Evolutionary conservation across 768 basidiomycete genomes (phyloP).

Genomic region (Lentinula aciculospora): DNA sequence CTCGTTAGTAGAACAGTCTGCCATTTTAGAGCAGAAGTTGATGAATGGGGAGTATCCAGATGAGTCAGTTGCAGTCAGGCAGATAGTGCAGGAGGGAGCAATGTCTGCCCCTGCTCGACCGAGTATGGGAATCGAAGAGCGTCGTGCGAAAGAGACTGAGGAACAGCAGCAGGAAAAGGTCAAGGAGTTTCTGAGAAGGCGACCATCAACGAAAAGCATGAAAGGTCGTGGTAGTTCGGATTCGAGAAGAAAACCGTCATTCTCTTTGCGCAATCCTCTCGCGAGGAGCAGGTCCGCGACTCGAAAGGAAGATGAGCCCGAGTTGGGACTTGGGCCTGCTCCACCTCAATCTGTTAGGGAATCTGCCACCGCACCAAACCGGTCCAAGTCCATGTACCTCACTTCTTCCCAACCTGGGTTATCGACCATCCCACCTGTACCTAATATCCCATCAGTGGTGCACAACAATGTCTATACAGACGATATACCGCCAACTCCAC

Average conservation of each 20-base stretch:
- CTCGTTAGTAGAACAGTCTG: constrained; percentile 50
- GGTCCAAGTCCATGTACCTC: constrained; percentile 5
- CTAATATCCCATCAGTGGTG: neutral
- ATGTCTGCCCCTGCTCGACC: neutral
- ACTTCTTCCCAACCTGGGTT: constrained; percentile 2
- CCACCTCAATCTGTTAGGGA: neutral
- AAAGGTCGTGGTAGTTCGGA: constrained; percentile 1
- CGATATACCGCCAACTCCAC: constrained; percentile 33
- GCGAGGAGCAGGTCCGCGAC: constrained; percentile 12
- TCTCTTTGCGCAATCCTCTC: constrained; percentile 13
- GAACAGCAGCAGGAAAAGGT: neutral
- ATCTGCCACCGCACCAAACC: neutral
- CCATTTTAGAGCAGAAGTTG: constrained; percentile 50
- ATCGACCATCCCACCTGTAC: neutral
- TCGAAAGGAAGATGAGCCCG: constrained; percentile 1
- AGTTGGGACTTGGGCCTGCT: neutral
- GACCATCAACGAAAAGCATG: constrained; percentile 1
- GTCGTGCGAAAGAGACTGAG: constrained; percentile 7
- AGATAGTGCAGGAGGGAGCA: constrained; percentile 11
- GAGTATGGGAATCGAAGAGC: neutral
- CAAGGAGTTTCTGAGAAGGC: neutral
- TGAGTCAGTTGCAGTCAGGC: constrained; percentile 16
- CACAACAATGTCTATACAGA: neutral
- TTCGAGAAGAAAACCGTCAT: constrained; percentile 6
- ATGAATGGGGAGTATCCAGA: constrained; percentile 41